These are phyloP conservation scores for Papiliotrema flavescens DNA, from an alignment of 1,284 basidiomycete species.

Conservation along the genomic window DNA sequence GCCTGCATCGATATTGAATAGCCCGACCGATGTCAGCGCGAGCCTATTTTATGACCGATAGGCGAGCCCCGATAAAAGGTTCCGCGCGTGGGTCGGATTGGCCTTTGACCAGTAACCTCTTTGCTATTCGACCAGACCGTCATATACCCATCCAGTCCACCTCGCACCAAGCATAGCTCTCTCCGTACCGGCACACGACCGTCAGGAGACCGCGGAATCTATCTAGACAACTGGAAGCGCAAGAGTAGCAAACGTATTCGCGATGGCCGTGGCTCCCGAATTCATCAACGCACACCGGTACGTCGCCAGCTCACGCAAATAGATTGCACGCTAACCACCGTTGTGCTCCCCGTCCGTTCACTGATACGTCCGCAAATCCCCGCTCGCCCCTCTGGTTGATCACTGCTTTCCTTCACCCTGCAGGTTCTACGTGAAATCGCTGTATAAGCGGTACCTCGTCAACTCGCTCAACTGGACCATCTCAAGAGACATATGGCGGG, in stretches of 20 bases:
- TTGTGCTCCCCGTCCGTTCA: neutral
- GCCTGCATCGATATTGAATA: too few species aligned
- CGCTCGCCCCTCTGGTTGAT: neutral
- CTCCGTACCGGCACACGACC: too few species aligned
- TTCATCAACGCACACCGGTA: slow-evolving; percentile 1
- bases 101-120: too few species aligned
- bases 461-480: slow-evolving; percentile 88
- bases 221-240: neutral
- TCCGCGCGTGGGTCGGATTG: too few species aligned
- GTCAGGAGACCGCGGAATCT: neutral
- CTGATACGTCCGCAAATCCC: neutral
- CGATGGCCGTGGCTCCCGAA: neutral
- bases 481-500: slow-evolving; percentile 77
- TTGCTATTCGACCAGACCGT: too few species aligned
- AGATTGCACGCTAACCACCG: neutral
- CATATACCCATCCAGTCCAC: too few species aligned
- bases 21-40: too few species aligned
- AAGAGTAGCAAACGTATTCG: neutral
- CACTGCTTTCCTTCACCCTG: neutral
- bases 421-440: slow-evolving; percentile 77
- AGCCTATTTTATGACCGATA: too few species aligned
- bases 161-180: too few species aligned
- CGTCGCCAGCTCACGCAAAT: neutral
- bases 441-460: slow-evolving; percentile 80
- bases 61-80: too few species aligned